A percentile compares a stretch with the other conserved stretches of the same genome.
phyloP scores from a whole-genome alignment of 2,329 filamentous ascomycete genomes.

The Ceratocystis albifundus region DNA sequence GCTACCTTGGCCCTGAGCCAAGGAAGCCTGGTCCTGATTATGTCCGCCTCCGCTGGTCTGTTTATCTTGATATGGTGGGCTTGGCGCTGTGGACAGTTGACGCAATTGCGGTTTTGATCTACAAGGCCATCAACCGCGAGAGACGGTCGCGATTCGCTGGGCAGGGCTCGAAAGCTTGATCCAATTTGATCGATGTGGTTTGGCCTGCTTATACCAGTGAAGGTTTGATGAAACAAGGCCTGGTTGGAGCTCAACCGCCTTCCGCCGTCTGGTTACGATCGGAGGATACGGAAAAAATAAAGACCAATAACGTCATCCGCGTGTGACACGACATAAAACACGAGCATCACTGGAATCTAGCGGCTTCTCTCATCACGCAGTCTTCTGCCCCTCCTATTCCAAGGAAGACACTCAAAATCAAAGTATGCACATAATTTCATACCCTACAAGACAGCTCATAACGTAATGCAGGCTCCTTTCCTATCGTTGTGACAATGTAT shows the following conservation, averaged over 20 bases:
- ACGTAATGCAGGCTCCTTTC: neutral
- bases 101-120: slow-evolving; percentile 16
- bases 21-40: slow-evolving; percentile 19
- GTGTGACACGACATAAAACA: too few relatives aligned
- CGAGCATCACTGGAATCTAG: neutral
- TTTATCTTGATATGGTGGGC: slow-evolving; percentile 19
- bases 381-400: neutral
- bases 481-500: too few relatives aligned
- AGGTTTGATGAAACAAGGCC: too few relatives aligned
- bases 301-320: too few relatives aligned
- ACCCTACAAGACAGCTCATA: neutral
- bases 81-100: slow-evolving; percentile 20
- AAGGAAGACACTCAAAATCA: neutral
- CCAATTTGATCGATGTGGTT: neutral
- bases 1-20: slow-evolving; percentile 18
- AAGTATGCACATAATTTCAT: neutral
- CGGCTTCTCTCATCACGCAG: neutral
- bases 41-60: slow-evolving; percentile 20
- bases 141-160: slow-evolving; percentile 3
- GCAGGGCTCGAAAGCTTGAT: neutral
- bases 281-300: neutral
- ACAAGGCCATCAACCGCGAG: slow-evolving; percentile 16
- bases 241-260: too few relatives aligned
- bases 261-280: too few relatives aligned
- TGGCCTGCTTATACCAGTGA: too few relatives aligned